Evolutionary conservation across 129 eudicot genomes (phyloP), one percentile per base, ranked within the genome.

Genomic region (Apium graveolens): DNA sequence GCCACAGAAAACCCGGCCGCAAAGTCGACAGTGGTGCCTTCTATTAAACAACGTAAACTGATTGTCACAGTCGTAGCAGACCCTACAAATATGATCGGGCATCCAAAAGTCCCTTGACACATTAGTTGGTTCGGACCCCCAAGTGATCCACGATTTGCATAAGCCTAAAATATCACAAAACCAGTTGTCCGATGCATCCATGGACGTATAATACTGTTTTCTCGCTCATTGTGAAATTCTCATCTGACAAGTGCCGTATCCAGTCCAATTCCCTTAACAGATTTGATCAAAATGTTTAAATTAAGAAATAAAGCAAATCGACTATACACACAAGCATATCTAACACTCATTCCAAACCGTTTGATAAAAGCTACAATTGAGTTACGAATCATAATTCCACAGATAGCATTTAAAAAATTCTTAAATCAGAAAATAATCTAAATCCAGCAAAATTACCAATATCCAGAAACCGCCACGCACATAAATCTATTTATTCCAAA

Each of bases 71-170:
- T 66, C 72, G 72, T 66, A 66, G 72, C 72, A 66, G 38, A 66
- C 39, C 72, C 72, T 27, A 32, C 72, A 66, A 38, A 66, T 66
- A 32, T 66, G 72, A 31, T 66, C 72, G 72, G 72, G 72, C 72
- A 66, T 66, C 72, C 72, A 66, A 14, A 66, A 66, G 72, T 66
- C 72, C 72, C 72, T 66, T 31, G 68, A 60, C 72, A 32, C 72
- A 66, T 66, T 32, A 66, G 72, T 32, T 32, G 72, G 72, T 32
- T 66, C 39, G 39, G 72, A 32, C 39, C 24, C 21, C 72, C 39
- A 66, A 66, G 72, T 29, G 72, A 66, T 66, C 72, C 72, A 66
- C 24, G 38, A 66, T 66, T 66, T 66, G 21, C 37, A 66, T 66
- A 66, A 27, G 24, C 72, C 72, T 31, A 66, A 6, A 66, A 66